Evolutionary conservation across 73 alveolate species (phyloP), one percentile per base, ranked within the genome.

Genomic region (Paraurostyla sp.): DNA sequence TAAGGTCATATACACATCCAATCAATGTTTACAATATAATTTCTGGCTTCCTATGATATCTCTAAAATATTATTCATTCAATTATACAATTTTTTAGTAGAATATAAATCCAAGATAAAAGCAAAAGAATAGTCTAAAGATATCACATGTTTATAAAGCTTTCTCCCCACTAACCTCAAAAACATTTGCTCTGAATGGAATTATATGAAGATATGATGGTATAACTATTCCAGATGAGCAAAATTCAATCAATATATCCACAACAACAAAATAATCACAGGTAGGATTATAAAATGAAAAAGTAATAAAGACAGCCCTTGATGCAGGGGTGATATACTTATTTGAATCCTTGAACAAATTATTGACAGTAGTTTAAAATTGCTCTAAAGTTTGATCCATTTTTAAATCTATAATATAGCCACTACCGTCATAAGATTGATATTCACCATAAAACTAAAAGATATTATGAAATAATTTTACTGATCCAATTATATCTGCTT

Each of bases 131-230:
- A 78, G 43, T 54, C 89, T 78, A 51, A 78, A 78, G 20, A 78
- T 78, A 54, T 78, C 89, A 40, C 54, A 51, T 33, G 89, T 60
- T 27, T 78, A 52, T 0, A 78, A 27, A 6, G 89, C 78, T 60
- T 78, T 78, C 52, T 78, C 89, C 0, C 78, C 58, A 33, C 78
- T 78, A 9, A 23, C 9, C 29, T 78, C 89, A 78, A 78, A 78
- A 18, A 54, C 49, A 32, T 78, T 78, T 0, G 76, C 80, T 38
- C 65, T 51, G 33, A 78, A 78, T 7, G 89, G 89, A 9, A 52
- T 40, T 27, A 78, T 54, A n/a, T 54, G 22, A 9, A 78, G 41
- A 35, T 54, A 40, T 51, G 80, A 32, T 51, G 89, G 89, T 22
- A 27, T 0, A 7, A 78, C 80, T 29, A 52, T 23, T 50, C 89